These are phyloP conservation scores for Medicago lupulina DNA, from an alignment of 306 rosid genomes.

Conservation along the genomic window DNA sequence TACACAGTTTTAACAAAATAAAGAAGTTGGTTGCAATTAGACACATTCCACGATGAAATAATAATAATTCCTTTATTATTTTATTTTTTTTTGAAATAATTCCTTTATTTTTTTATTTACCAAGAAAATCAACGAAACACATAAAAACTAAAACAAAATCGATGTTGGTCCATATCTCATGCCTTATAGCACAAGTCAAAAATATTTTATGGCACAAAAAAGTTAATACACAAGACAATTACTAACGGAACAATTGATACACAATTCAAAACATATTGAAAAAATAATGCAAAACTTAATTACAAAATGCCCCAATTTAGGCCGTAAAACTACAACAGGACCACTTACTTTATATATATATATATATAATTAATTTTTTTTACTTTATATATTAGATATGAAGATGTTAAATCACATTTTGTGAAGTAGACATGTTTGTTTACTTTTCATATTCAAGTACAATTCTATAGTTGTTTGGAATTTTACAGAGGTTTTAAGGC, in stretches of 20 bases:
- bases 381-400: not conserved
- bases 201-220: not conserved
- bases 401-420: not conserved
- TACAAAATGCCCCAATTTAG: not conserved
- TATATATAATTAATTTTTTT: not conserved
- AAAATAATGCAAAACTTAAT: not conserved
- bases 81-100: no score
- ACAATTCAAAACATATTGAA: not conserved
- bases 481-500: constrained; percentile 7
- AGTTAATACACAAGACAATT: not conserved
- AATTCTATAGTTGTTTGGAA: constrained; percentile 30
- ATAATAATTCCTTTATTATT: not conserved
- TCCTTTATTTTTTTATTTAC: constrained; percentile 2
- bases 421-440: constrained; percentile 19
- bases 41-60: not conserved
- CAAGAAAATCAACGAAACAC: not conserved
- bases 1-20: not conserved
- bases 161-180: not conserved
- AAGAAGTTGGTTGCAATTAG: not conserved
- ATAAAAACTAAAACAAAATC: not conserved
- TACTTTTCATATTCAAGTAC: constrained; percentile 12
- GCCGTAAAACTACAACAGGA: not conserved
- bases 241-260: not conserved
- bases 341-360: not conserved
- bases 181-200: not conserved